phyloP scores from a whole-genome alignment of 2,329 filamentous ascomycete genomes.

The Coleophoma eucalyptorum region DNA sequence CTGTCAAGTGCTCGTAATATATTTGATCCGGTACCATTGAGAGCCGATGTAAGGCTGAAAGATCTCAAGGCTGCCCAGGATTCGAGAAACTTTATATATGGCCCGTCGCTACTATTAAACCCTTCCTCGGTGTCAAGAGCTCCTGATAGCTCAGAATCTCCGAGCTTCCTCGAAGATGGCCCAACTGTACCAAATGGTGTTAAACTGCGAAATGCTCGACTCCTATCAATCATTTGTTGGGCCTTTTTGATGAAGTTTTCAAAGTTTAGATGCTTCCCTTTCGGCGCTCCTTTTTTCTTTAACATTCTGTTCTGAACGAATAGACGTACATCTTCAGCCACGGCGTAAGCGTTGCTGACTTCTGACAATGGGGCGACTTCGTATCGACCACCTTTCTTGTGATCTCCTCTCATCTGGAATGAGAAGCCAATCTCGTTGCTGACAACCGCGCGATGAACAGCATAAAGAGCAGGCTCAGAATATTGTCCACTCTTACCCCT shows the following conservation, averaged over 20 bases:
- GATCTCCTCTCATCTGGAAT: slow-evolving; percentile 40
- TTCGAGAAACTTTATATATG: slow-evolving; percentile 60
- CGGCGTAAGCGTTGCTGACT: slow-evolving; percentile 44
- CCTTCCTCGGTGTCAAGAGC: slow-evolving; percentile 4
- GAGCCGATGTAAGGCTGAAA: slow-evolving; percentile 46
- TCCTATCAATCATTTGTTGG: slow-evolving; percentile 44
- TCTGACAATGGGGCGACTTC: slow-evolving; percentile 56
- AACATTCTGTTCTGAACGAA: slow-evolving; percentile 40
- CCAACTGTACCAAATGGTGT: slow-evolving; percentile 47
- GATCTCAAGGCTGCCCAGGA: slow-evolving; percentile 58
- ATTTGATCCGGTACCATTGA: slow-evolving; percentile 59
- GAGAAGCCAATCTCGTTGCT: slow-evolving; percentile 59
- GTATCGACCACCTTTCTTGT: slow-evolving; percentile 53
- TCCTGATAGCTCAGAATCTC: slow-evolving; percentile 5
- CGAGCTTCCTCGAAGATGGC: slow-evolving; percentile 22
- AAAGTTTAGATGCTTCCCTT: neutral
- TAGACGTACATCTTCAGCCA: slow-evolving; percentile 48
- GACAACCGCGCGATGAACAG: slow-evolving; percentile 63
- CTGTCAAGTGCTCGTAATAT: slow-evolving; percentile 59
- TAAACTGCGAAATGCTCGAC: slow-evolving; percentile 44
- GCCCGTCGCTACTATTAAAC: slow-evolving; percentile 8
- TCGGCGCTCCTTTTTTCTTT: neutral
- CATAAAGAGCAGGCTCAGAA: slow-evolving; percentile 54
- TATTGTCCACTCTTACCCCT: slow-evolving; percentile 30
- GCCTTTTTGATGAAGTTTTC: slow-evolving; percentile 45